Base-by-base conservation (phyloP, 2,329 filamentous ascomycete genomes). In the Nannizzia gypsea region DNA sequence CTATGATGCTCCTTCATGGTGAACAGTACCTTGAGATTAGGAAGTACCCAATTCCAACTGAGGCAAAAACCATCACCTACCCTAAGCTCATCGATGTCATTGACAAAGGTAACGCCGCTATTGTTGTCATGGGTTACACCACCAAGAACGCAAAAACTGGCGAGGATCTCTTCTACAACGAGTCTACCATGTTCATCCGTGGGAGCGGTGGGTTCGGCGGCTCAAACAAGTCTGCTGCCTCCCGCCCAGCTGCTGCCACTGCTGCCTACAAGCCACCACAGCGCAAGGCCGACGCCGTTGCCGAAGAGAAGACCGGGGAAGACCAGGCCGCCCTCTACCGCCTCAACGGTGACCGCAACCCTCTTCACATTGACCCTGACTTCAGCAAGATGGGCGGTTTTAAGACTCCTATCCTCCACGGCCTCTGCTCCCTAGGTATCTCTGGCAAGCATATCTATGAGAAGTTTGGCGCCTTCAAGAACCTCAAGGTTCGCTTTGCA, bases 1-100 rank as follows among this genome's bases (percentile, higher is more conserved):
- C 91, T 63, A 96, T 96, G 90, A 96, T 96, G 90, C 84, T 99
- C 57, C 87, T 99, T 24, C 93, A 99, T 78, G 93, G 93, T 71
- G 93, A 99, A 80, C 93, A 99, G 76, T 99, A 91, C 77, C 89
- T 99, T 64, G 93, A 99, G 77, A 83, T 99, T 70, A 85, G 86
- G 71, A 90, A 92, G 74, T 95, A 85, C 78, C 93, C 93, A 44
- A 88, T 97, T 68, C 92, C 92, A 38, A 96, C 91, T 34, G 82
- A 85, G 59, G 90, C 83, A 57, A 86, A 84, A 60, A 85, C 95
- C 56, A 74, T 88, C 67, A 89, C 87, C 60, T 83, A 85, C 70
- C 87, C 85, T 62, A 86, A 85, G 72, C 85, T 99, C 61, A 83
- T 99, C 63, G 93, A 99, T 73, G 92, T 97, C 8, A 83, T 96